These are phyloP conservation scores for Trapa incisa DNA, from an alignment of 345 rosid genomes.

Conservation along the genomic window DNA sequence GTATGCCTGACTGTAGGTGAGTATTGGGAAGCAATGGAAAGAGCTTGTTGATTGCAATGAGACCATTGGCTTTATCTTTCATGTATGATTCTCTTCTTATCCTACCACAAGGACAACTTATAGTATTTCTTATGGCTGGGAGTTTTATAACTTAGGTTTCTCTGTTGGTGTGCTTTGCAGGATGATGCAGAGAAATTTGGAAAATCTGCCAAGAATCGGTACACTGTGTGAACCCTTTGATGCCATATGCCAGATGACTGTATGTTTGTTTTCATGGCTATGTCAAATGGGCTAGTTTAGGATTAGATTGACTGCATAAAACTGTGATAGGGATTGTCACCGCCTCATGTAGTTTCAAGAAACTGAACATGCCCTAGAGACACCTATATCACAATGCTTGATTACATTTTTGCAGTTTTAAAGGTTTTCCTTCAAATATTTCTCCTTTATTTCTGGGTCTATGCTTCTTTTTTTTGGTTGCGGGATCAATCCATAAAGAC, in stretches of 20 bases:
- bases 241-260: background rate
- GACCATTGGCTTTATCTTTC: constrained; percentile 64
- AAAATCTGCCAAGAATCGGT: constrained; percentile 45
- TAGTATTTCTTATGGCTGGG: background rate
- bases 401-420: background rate
- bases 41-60: constrained; percentile 64
- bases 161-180: constrained; percentile 18
- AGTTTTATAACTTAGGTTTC: background rate
- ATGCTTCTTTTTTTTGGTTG: too few species aligned
- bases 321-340: background rate
- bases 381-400: background rate
- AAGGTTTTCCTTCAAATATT: background rate
- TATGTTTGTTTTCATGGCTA: background rate
- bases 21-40: constrained; percentile 91
- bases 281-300: background rate
- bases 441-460: background rate
- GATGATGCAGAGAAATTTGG: constrained; percentile 67
- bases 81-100: constrained; percentile 31
- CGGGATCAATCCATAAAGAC: too few species aligned
- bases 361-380: background rate
- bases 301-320: background rate
- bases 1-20: constrained; percentile 28
- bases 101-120: background rate
- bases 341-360: background rate
- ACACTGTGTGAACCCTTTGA: constrained; percentile 32